Conservation (phyloP, 305 asterid species). For the Ruellia speciosa region DNA sequence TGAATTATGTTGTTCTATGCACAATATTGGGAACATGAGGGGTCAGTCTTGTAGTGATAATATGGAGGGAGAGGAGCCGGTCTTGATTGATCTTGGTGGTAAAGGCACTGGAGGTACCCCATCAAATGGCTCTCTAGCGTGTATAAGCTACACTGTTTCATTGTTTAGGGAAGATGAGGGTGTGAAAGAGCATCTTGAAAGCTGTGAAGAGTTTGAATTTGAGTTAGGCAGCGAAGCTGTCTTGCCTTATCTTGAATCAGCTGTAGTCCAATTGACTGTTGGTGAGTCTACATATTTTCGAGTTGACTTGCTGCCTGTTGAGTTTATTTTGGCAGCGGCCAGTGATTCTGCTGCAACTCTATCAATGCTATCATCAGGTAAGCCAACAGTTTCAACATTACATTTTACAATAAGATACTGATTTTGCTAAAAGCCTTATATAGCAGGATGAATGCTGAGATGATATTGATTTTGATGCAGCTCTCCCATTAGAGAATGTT, state of each 20-base stretch:
- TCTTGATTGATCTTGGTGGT: constrained; percentile 33
- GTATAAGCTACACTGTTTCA: constrained; percentile 50
- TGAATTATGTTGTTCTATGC: constrained; percentile 37
- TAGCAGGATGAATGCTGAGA: too few relatives aligned
- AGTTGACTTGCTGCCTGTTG: constrained; percentile 53
- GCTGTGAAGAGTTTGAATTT: constrained; percentile 81
- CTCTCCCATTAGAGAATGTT: neutral
- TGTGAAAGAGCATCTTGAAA: constrained; percentile 61
- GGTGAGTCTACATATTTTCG: constrained; percentile 67
- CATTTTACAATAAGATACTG: too few relatives aligned
- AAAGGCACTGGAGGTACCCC: constrained; percentile 45
- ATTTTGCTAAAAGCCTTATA: too few relatives aligned
- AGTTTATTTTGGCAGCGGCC: constrained; percentile 65
- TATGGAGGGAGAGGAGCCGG: constrained; percentile 23
- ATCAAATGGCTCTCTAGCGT: constrained; percentile 59
- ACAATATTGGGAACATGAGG: constrained; percentile 26
- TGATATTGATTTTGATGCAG: neutral
- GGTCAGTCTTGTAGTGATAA: constrained; percentile 21
- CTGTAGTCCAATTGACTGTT: constrained; percentile 59
- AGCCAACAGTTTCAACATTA: too few relatives aligned
- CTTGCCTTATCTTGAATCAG: constrained; percentile 56
- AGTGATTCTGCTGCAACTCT: constrained; percentile 24
- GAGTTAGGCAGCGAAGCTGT: constrained; percentile 80
- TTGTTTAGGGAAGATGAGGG: constrained; percentile 42
- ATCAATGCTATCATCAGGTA: constrained; percentile 13